Evolutionary conservation across 1,139 yeast genomes (phyloP).

Genomic region (Scheffersomyces quercinus): DNA sequence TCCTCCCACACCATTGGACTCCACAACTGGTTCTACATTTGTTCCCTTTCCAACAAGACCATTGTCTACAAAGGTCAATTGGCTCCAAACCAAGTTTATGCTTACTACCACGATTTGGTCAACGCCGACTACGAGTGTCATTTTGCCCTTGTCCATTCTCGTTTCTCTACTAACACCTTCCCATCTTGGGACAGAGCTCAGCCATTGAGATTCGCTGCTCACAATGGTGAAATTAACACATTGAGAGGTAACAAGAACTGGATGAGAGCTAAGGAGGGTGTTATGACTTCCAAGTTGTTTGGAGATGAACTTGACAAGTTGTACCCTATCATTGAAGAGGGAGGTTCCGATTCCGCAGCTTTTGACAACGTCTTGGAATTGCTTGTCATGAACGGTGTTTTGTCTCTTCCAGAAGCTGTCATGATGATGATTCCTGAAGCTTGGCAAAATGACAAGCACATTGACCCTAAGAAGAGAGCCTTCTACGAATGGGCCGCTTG

Average conservation of each 20-base stretch:
- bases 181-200: constrained; percentile 99
- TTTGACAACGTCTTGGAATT: constrained; percentile 93
- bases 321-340: constrained; percentile 96
- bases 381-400: constrained; percentile 85
- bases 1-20: constrained; percentile 88
- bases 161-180: constrained; percentile 97
- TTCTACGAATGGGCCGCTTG: constrained; percentile 99
- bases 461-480: constrained; percentile 90
- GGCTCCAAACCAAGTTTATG: constrained; percentile 94
- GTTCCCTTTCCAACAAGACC: constrained; percentile 85
- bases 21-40: constrained; percentile 96
- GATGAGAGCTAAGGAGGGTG: constrained; percentile 99
- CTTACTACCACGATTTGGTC: constrained; percentile 88
- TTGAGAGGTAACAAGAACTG: constrained; percentile 97
- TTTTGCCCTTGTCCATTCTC: constrained; percentile 93
- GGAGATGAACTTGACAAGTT: constrained; percentile 90
- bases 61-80: constrained; percentile 97
- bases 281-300: constrained; percentile 82
- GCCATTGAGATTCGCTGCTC: constrained; percentile 96
- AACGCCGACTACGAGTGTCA: constrained; percentile 94
- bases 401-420: constrained; percentile 94
- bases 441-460: constrained; percentile 84
- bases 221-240: constrained; percentile 97
- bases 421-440: constrained; percentile 98
- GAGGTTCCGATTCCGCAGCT: constrained; percentile 99